Percentiles rank a stretch among this genome's conserved stretches.
Conservation (phyloP, 1,284 basidiomycete genomes). For the Melampsora occidentalis region DNA sequence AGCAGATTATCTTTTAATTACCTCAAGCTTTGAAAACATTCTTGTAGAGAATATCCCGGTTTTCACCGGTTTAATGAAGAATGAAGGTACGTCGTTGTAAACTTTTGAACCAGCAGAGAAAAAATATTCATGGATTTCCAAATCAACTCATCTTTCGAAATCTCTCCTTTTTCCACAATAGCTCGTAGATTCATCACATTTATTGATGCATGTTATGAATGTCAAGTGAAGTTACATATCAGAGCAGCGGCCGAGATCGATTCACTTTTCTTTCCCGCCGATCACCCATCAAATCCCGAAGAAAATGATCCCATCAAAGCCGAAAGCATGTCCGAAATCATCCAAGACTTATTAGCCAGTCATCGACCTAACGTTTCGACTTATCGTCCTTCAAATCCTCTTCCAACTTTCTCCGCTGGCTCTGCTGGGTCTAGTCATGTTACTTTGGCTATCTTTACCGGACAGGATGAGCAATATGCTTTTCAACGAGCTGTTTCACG, state of each 20-base stretch:
- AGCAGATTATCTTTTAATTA: constrained; percentile 68
- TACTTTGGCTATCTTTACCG: constrained; percentile 30
- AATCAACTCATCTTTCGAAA: not conserved
- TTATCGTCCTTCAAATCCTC: not conserved
- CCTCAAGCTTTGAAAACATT: constrained; percentile 63
- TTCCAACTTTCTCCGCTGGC: not conserved
- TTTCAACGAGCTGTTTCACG: constrained; percentile 30
- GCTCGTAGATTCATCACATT: constrained; percentile 35
- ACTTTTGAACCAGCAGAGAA: not conserved
- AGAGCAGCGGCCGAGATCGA: constrained; percentile 23
- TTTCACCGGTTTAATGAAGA: constrained; percentile 63
- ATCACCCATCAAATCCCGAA: not conserved
- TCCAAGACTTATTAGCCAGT: constrained; percentile 16
- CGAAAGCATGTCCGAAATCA: constrained; percentile 29
- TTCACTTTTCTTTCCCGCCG: constrained; percentile 28
- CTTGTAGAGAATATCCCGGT: constrained; percentile 64
- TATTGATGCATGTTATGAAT: constrained; percentile 38
- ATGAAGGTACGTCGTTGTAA: constrained; percentile 58
- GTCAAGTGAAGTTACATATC: constrained; percentile 18
- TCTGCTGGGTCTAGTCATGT: not conserved
- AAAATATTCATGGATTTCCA: not conserved
- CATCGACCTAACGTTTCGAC: constrained; percentile 22
- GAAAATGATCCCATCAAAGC: constrained; percentile 9
- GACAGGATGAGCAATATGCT: constrained; percentile 36
- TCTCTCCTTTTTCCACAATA: not conserved